Evolutionary conservation across 768 basidiomycete species (phyloP).

Genomic region (Lentinula raphanica): DNA sequence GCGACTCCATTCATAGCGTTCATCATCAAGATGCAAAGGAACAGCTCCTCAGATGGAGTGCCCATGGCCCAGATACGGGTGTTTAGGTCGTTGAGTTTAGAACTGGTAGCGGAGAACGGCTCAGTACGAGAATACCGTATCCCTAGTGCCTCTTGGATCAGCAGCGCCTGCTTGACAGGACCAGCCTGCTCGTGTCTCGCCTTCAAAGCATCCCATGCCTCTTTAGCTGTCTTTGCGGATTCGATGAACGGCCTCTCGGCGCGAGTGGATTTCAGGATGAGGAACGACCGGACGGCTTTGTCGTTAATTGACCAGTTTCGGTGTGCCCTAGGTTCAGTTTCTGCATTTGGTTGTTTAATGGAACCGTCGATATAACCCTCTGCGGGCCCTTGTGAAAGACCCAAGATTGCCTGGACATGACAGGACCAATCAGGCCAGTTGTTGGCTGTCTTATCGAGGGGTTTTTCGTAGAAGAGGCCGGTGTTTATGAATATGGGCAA

Average conservation of each 20-base stretch:
- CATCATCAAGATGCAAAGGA: conserved; percentile 11
- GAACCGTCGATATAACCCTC: background rate
- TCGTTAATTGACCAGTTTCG: background rate
- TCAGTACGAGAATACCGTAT: conserved; percentile 5
- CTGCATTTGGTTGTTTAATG: background rate
- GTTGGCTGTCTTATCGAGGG: background rate
- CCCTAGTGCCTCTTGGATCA: conserved; percentile 13
- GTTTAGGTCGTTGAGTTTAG: conserved; percentile 9
- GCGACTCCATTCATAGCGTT: conserved; percentile 7
- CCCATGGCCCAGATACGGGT: conserved; percentile 16
- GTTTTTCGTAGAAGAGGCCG: background rate
- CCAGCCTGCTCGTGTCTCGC: conserved; percentile 14
- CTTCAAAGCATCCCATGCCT: conserved; percentile 12
- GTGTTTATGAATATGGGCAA: background rate
- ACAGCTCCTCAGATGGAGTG: conserved; percentile 9
- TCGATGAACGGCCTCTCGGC: background rate
- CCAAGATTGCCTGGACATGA: background rate
- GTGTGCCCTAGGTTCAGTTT: background rate
- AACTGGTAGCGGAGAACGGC: background rate
- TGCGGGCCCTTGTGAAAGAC: background rate
- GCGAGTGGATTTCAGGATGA: background rate
- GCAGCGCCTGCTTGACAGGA: conserved; percentile 12
- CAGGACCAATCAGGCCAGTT: background rate
- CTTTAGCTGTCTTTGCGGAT: background rate
- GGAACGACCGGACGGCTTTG: background rate